Percentiles rank a stretch among this genome's conserved stretches.
phyloP scores from a whole-genome alignment of 2,329 filamentous ascomycete species.

The Xylaria sp. region DNA sequence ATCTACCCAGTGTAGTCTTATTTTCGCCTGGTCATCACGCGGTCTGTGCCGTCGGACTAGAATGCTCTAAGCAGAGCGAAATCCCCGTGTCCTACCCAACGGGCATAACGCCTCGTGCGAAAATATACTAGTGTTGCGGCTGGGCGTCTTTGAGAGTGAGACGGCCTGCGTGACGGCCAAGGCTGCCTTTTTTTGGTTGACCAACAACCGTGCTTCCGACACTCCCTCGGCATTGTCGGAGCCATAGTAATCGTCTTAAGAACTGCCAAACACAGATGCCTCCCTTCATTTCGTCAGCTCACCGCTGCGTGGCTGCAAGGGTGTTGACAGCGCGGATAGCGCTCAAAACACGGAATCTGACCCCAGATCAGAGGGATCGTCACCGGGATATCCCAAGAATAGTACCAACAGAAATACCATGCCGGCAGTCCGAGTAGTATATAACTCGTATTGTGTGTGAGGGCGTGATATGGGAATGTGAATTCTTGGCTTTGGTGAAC shows the following conservation, averaged over 20 bases:
- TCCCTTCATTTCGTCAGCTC: constrained; percentile 2
- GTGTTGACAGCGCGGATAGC: constrained; percentile 15
- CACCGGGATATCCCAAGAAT: constrained; percentile 1
- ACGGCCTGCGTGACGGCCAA: too few relatives aligned
- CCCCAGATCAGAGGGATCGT: constrained; percentile 19
- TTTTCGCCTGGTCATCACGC: not conserved
- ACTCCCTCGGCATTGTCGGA: not conserved
- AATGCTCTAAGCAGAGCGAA: not conserved
- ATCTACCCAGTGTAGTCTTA: not conserved
- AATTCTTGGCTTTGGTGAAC: not conserved
- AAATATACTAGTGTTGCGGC: constrained; percentile 8
- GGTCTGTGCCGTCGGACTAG: constrained; percentile 12
- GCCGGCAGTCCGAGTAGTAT: not conserved
- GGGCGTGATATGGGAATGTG: not conserved
- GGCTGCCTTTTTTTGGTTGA: not conserved
- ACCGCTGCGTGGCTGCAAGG: constrained; percentile 21
- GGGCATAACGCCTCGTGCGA: constrained; percentile 7
- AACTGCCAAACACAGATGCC: not conserved
- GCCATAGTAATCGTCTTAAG: not conserved
- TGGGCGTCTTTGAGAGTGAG: constrained; percentile 11
- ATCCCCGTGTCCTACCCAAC: constrained; percentile 8
- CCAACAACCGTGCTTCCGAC: not conserved
- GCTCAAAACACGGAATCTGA: not conserved
- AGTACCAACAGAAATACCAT: constrained; percentile 3
- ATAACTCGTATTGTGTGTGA: not conserved